phyloP scores from a whole-genome alignment of 2,329 filamentous ascomycete genomes.

The Hypoxylon sp. region DNA sequence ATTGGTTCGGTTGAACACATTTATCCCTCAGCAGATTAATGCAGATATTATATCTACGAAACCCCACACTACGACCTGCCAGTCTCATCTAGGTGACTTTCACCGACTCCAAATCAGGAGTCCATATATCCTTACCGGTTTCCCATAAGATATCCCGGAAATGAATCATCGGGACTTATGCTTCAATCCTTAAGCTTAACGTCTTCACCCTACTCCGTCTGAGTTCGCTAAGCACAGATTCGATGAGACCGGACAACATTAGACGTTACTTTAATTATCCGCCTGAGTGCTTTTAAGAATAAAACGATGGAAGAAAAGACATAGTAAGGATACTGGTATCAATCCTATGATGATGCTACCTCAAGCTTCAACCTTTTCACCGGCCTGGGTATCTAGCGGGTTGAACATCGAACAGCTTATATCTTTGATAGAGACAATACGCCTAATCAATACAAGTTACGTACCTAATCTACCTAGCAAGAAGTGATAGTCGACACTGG shows the following conservation, averaged over 20 bases:
- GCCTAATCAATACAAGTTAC: no score
- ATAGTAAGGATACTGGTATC: no score
- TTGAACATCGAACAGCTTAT: no score
- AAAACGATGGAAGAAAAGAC: neutral
- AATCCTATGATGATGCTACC: no score
- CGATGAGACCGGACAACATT: no score
- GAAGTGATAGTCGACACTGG: neutral
- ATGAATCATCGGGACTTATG: neutral
- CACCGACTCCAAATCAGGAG: neutral
- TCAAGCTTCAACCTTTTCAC: no score
- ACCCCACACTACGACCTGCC: neutral
- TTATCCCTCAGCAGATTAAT: constrained; percentile 13
- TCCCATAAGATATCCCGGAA: neutral
- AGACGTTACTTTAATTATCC: no score
- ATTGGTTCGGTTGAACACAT: constrained; percentile 13
- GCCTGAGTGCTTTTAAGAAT: no score
- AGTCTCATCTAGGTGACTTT: constrained; percentile 2
- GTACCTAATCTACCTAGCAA: no score
- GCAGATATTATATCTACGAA: constrained; percentile 2
- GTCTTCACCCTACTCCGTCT: neutral
- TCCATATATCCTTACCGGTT: constrained; percentile 5
- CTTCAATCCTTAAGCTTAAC: neutral
- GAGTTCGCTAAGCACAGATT: neutral
- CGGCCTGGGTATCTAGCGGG: no score
- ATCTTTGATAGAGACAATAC: no score